A percentile compares a stretch with the other conserved stretches of the same genome.
phyloP scores from a whole-genome alignment of 2,329 filamentous ascomycete genomes.

The Botryotinia globosa region DNA sequence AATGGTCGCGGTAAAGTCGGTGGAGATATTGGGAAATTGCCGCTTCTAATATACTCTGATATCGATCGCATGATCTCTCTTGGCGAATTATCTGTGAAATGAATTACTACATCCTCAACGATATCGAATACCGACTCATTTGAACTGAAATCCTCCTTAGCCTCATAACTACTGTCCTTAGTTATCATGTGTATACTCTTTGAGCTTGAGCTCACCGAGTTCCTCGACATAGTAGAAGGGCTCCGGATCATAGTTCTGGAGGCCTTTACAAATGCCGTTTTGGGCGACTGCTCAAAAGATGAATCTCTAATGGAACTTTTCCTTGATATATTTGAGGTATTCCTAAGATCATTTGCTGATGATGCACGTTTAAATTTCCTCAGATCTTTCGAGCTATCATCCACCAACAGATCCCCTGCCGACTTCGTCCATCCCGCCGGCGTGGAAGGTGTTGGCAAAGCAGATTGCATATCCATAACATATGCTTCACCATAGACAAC shows the following conservation, averaged over 20 bases:
- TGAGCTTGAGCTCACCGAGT: constrained; percentile 2
- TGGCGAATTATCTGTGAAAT: constrained; percentile 50
- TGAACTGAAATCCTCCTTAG: constrained; percentile 22
- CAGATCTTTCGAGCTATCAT: neutral
- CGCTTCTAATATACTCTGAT: constrained; percentile 42
- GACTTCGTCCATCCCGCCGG: constrained; percentile 27
- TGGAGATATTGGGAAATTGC: constrained; percentile 38
- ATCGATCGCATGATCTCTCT: constrained; percentile 46
- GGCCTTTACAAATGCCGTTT: constrained; percentile 36
- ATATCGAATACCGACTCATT: constrained; percentile 49
- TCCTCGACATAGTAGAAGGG: constrained; percentile 27
- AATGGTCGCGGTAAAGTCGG: neutral
- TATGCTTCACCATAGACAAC: constrained; percentile 36
- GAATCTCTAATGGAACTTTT: neutral
- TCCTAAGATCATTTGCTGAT: constrained; percentile 25
- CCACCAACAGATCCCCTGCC: constrained; percentile 21
- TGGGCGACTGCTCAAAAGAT: constrained; percentile 29
- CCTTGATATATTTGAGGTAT: neutral
- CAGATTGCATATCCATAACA: constrained; percentile 34
- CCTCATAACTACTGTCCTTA: constrained; percentile 35
- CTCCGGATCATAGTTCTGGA: constrained; percentile 37
- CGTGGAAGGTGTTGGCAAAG: constrained; percentile 19
- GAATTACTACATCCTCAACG: constrained; percentile 55
- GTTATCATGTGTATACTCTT: neutral
- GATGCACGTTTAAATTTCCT: constrained; percentile 23